Evolutionary conservation across 768 basidiomycete species (phyloP).

Genomic region (Panellus pusillus): DNA sequence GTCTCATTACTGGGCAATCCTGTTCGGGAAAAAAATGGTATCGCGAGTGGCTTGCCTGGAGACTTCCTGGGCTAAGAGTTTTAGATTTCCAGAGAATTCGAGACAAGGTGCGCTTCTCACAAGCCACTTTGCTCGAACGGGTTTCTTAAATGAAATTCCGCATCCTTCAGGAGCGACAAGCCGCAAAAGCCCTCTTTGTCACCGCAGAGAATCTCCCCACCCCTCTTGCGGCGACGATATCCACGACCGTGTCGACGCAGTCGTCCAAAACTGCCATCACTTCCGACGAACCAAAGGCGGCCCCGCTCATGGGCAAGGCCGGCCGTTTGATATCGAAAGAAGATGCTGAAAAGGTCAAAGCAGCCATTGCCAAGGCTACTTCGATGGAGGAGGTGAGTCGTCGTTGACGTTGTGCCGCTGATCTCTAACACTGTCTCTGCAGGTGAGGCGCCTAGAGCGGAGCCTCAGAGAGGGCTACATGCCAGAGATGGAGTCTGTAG

Average conservation of each 20-base stretch:
- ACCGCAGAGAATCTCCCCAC: conserved; percentile 80
- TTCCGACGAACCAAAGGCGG: conserved; percentile 76
- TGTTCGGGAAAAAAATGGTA: conserved; percentile 91
- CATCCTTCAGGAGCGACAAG: conserved; percentile 67
- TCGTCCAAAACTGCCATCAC: conserved; percentile 63
- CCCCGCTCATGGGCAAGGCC: conserved; percentile 59
- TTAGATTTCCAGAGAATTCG: conserved; percentile 94
- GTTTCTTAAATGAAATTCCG: conserved; percentile 23
- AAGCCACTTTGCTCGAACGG: conserved; percentile 30
- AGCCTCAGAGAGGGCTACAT: conserved; percentile 82
- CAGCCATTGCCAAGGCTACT: conserved; percentile 87
- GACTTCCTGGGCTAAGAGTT: conserved; percentile 83
- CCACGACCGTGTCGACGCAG: conserved; percentile 68
- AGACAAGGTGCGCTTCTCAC: conserved; percentile 78
- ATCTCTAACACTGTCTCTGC: too few species aligned
- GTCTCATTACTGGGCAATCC: conserved; percentile 81
- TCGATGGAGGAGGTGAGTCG: conserved; percentile 78
- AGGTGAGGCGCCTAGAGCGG: conserved; percentile 66
- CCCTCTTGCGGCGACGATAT: conserved; percentile 75
- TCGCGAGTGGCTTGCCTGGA: conserved; percentile 93
- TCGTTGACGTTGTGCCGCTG: too few species aligned
- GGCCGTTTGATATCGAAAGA: conserved; percentile 90
- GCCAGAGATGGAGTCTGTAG: conserved; percentile 75
- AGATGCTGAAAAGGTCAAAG: conserved; percentile 83
- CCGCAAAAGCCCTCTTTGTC: conserved; percentile 73